phyloP scores from a whole-genome alignment of 2,329 filamentous ascomycete species.

The Balansia obtecta region DNA sequence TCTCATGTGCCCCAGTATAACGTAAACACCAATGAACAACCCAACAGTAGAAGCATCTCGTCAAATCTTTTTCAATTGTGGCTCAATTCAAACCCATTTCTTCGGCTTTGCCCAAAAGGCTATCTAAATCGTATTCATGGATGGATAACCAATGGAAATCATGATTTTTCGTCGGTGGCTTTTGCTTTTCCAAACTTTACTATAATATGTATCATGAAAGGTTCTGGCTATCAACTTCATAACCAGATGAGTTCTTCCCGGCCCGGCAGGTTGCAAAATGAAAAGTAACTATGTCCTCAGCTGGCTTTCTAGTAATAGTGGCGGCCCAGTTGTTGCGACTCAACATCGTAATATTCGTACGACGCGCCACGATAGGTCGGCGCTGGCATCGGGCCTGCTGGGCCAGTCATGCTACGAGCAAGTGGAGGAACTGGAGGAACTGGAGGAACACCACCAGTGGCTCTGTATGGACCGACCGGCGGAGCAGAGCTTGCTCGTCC shows the following conservation, averaged over 20 bases:
- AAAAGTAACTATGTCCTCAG: not conserved
- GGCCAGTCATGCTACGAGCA: conserved; percentile 27
- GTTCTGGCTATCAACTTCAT: not conserved
- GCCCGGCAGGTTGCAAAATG: not conserved
- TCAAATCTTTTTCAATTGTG: not conserved
- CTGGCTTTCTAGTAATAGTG: conserved; percentile 3
- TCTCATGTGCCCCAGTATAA: not conserved
- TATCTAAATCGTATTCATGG: not conserved
- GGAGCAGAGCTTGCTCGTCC: conserved; percentile 22
- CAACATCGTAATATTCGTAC: conserved; percentile 27
- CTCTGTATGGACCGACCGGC: conserved; percentile 14
- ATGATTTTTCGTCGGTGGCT: not conserved
- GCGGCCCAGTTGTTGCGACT: conserved; percentile 15
- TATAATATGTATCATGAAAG: not conserved
- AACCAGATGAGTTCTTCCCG: not conserved
- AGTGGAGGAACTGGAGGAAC: conserved; percentile 10
- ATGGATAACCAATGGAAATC: not conserved
- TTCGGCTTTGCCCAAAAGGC: not conserved
- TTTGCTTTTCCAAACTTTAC: not conserved
- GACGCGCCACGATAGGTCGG: conserved; percentile 15
- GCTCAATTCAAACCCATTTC: not conserved
- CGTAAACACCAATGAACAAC: not conserved
- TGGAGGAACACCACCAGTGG: conserved; percentile 11
- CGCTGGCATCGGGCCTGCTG: conserved; percentile 8
- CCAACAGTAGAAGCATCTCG: not conserved